Percentiles rank a stretch among this genome's conserved stretches.
These are phyloP conservation scores for Collybia sp. DNA, from an alignment of 768 basidiomycete species.

Conservation along the genomic window DNA sequence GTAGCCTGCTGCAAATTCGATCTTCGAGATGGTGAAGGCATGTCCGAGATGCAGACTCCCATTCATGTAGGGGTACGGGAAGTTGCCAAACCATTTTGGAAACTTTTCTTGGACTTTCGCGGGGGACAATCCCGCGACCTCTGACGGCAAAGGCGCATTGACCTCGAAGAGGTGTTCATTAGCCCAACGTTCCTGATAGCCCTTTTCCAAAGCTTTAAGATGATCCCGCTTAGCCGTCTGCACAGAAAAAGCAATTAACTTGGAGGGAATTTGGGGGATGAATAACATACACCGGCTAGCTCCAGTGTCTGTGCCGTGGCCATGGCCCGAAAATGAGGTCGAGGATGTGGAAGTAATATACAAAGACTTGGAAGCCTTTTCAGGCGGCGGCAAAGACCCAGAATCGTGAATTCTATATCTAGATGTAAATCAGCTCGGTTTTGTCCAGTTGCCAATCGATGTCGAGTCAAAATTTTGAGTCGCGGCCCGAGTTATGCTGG, in stretches of 20 bases:
- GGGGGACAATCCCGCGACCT: constrained; percentile 57
- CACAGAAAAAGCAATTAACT: constrained; percentile 4
- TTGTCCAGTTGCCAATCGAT: background rate
- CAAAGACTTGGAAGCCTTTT: constrained; percentile 29
- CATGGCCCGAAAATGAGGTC: constrained; percentile 10
- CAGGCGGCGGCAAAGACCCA: constrained; percentile 9
- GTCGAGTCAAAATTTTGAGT: background rate
- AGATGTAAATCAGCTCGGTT: background rate
- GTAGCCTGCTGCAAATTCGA: constrained; percentile 95
- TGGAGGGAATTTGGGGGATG: background rate
- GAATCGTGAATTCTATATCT: background rate
- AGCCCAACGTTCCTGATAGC: constrained; percentile 82
- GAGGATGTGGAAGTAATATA: constrained; percentile 23
- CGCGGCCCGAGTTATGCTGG: background rate
- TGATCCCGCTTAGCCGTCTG: constrained; percentile 95
- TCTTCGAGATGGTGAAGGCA: constrained; percentile 96
- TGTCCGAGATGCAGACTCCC: constrained; percentile 96
- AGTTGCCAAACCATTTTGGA: constrained; percentile 98
- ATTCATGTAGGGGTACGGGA: constrained; percentile 98
- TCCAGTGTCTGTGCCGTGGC: constrained; percentile 63
- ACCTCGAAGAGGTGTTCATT: constrained; percentile 78
- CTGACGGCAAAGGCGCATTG: constrained; percentile 68
- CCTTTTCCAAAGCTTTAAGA: constrained; percentile 75
- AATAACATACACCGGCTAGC: constrained; percentile 46
- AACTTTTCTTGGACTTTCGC: constrained; percentile 67